Conservation (phyloP, 495 filamentous ascomycete species). For the Podospora conica region DNA sequence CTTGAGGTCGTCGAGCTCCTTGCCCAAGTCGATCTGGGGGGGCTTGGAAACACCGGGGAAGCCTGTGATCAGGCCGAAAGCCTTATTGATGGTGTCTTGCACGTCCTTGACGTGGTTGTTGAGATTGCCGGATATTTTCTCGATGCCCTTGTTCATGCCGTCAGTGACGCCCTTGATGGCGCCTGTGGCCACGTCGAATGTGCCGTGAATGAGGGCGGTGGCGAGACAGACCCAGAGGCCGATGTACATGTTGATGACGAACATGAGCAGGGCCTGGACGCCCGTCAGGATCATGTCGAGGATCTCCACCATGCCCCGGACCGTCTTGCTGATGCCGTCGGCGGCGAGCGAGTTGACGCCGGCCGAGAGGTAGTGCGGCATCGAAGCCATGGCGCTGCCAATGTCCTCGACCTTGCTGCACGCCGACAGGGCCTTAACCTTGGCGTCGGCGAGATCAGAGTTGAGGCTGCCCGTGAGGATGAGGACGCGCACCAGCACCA, state of each 20-base stretch:
- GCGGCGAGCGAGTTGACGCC: constrained; percentile 86
- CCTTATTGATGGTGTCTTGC: constrained; percentile 54
- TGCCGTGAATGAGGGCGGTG: constrained; percentile 70
- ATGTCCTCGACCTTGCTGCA: constrained; percentile 90
- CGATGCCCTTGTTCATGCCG: constrained; percentile 67
- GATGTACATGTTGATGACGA: constrained; percentile 83
- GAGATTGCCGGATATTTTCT: constrained; percentile 58
- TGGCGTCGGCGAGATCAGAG: constrained; percentile 65
- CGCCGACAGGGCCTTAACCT: constrained; percentile 73
- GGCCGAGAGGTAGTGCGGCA: constrained; percentile 85
- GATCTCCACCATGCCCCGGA: constrained; percentile 68
- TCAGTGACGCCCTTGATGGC: constrained; percentile 65
- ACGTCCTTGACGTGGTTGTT: constrained; percentile 49
- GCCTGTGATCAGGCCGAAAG: constrained; percentile 42
- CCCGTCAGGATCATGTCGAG: constrained; percentile 71
- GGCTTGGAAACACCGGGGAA: constrained; percentile 23
- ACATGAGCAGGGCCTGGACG: constrained; percentile 81
- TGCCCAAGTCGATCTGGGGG: constrained; percentile 52
- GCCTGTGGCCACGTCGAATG: constrained; percentile 59
- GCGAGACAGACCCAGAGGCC: constrained; percentile 84
- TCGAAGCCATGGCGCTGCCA: constrained; percentile 93
- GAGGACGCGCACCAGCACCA: constrained; percentile 75
- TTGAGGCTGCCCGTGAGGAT: constrained; percentile 66
- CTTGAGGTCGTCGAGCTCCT: constrained; percentile 56
- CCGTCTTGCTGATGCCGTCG: constrained; percentile 65